These are phyloP conservation scores for Straminergon stramineum DNA, from an alignment of 225 moss, liverwort and hornwort genomes.

Conservation along the genomic window DNA sequence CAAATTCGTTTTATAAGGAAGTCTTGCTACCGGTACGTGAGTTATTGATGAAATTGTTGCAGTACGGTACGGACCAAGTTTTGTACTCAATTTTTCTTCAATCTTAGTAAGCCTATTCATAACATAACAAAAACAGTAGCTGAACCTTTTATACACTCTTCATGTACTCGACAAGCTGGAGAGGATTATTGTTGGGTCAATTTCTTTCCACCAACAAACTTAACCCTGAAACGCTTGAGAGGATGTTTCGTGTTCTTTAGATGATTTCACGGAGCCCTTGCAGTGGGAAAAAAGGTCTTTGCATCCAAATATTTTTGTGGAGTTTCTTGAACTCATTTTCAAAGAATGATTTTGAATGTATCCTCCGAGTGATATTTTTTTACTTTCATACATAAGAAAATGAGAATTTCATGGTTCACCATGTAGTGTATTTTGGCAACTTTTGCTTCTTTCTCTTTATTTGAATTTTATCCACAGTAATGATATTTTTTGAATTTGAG, in stretches of 20 bases:
- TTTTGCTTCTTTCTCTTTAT: neutral
- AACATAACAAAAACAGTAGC: neutral
- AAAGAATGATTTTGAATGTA: neutral
- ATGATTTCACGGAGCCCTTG: neutral
- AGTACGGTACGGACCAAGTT: neutral
- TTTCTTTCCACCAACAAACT: neutral
- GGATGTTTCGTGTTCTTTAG: neutral
- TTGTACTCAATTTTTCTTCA: neutral
- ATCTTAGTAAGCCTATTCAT: neutral
- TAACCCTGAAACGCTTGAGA: neutral
- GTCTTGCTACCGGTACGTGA: neutral
- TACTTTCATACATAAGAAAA: neutral
- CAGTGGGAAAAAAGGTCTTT: accelerated
- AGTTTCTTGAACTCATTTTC: neutral
- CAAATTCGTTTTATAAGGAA: neutral
- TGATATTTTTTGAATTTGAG: neutral
- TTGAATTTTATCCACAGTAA: neutral
- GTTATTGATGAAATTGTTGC: neutral
- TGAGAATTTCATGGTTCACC: neutral
- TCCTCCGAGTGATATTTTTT: neutral
- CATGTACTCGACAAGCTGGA: neutral
- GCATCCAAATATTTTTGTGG: neutral
- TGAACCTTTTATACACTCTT: neutral
- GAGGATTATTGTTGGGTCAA: neutral
- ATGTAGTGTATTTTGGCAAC: neutral